These are phyloP conservation scores for Daphne laureola DNA, from an alignment of 441 rosid species.

Conservation along the genomic window DNA sequence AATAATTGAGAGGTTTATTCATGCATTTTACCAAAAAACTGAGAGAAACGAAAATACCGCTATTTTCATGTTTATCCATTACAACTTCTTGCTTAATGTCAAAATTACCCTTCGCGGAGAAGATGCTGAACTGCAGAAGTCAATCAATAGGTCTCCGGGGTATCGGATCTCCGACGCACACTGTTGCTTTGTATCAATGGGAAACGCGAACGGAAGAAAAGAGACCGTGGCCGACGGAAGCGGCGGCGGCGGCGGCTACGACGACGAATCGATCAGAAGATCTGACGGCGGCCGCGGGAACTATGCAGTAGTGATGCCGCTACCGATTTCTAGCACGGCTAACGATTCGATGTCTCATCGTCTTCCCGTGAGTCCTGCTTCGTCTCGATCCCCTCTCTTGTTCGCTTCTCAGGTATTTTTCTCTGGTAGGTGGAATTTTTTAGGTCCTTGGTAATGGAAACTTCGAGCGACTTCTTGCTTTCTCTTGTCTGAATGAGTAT, in stretches of 20 bases:
- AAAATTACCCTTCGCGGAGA: no score
- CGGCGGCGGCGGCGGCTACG: constrained; percentile 8
- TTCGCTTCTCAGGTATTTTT: constrained; percentile 59
- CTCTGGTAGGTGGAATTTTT: no score
- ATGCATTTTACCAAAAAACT: no score
- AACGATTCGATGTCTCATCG: constrained; percentile 34
- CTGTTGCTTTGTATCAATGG: constrained; percentile 28
- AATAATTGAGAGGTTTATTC: no score
- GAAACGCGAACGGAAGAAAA: constrained; percentile 63
- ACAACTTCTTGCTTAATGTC: no score
- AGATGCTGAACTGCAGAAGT: no score
- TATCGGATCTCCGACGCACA: constrained; percentile 9
- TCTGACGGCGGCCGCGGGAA: constrained; percentile 26
- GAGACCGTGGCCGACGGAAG: constrained; percentile 14
- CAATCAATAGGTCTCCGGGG: no score
- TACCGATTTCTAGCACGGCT: constrained; percentile 22
- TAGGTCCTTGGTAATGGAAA: no score
- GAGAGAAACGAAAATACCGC: no score
- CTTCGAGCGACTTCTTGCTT: no score
- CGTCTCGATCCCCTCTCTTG: constrained; percentile 56
- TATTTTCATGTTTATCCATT: no score
- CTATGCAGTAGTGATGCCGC: constrained; percentile 18
- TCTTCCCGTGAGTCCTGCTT: constrained; percentile 47
- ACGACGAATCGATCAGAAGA: constrained; percentile 25
- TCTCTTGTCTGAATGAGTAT: no score